Conservation (phyloP, 106 monocot genomes). For the Dendrobium nobile region DNA sequence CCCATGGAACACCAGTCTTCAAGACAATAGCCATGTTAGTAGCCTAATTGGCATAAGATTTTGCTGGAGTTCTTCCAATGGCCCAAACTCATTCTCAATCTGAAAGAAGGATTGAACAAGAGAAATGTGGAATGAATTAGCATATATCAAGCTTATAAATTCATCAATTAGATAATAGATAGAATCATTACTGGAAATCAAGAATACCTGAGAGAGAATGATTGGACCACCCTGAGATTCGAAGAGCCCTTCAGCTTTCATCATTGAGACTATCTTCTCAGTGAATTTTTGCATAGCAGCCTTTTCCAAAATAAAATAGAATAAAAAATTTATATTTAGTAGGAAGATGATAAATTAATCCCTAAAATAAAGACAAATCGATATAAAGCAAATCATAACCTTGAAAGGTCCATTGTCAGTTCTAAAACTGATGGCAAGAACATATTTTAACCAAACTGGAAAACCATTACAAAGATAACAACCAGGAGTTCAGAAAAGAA, state of each 20-base stretch:
- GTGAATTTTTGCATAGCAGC: conserved; percentile 72
- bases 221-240: conserved; percentile 85
- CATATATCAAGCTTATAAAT: neutral
- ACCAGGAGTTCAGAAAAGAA: neutral
- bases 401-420: conserved; percentile 96
- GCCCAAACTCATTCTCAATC: conserved; percentile 86
- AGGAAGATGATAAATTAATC: neutral
- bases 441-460: conserved; percentile 88
- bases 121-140: neutral
- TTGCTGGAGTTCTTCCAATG: conserved; percentile 55
- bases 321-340: neutral
- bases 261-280: conserved; percentile 78
- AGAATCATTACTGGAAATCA: neutral
- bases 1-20: conserved; percentile 75
- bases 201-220: conserved; percentile 67
- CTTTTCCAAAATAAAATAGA: conserved; percentile 17
- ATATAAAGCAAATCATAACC: conserved; percentile 21
- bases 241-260: conserved; percentile 71
- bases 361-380: neutral
- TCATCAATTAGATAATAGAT: neutral
- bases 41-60: conserved; percentile 61
- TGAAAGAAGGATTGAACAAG: conserved; percentile 6
- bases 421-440: conserved; percentile 76
- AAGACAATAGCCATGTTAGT: conserved; percentile 70
- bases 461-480: conserved; percentile 50